Evolutionary conservation across 2,329 filamentous ascomycete species (phyloP), one percentile per base, ranked within the genome.

Genomic region (Sclerotinia glacialis): DNA sequence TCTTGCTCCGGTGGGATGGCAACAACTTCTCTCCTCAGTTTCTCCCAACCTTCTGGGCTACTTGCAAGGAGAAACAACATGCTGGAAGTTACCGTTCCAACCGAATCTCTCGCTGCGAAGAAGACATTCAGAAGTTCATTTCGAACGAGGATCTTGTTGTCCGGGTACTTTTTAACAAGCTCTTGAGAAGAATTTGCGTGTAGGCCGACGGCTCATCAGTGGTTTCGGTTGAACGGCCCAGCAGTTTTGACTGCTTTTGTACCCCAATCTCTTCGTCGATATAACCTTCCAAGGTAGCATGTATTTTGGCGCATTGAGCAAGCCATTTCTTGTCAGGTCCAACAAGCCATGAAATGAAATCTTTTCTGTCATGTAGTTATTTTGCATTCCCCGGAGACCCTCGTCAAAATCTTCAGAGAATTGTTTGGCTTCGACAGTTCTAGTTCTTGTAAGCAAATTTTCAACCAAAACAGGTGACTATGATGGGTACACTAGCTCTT

Each of bases 141-240:
- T 18, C 76, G 71, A 2, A 80, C 66, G 12, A 77, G 72, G 18
- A 73, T 76, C 16, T 76, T 76, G 71, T 84, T 79, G 2, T 77
- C 71, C 0, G 79, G 79, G n/a, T 26, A 47, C 42, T 79, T 74
- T 28, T 78, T 77, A 31, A 79, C 80, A 28, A 87, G 75, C 53
- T 82, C 82, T 54, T 73, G 28, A 85, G 72, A 66, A 86, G 81
- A 40, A 81, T 77, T 63, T 79, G 79, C 31, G 60, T 42, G 23
- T 65, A 49, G 2, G 52, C 28, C 8, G 52, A 18, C 21, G 40
- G 28, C 21, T 56, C 31, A 12, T 11, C 2, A 26, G 14, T 18
- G 18, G 6, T 46, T 5, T 63, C 26, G 11, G 21, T 42, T 34
- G 60, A 31, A 9, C 21, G 3, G 23, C 18, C 60, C 31, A 26